Evolutionary conservation across 179 eudicot species (phyloP), one percentile per base, ranked within the genome.

Genomic region (Spinacia oleracea): DNA sequence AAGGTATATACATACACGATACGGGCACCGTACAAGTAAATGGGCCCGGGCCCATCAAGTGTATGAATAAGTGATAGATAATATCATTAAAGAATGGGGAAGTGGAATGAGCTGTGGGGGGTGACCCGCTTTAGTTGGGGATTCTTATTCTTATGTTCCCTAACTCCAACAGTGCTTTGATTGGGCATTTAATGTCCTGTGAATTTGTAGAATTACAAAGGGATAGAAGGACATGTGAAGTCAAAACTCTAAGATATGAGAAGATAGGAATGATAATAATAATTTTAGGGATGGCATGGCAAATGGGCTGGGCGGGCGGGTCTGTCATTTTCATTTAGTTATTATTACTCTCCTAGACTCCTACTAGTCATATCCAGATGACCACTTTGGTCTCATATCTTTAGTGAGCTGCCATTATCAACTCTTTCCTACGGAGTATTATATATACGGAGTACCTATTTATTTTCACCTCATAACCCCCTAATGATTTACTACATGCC

Each of bases 241-340:
- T 31, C 71, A 59, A 70, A 35, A 53, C 58, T 53, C 58, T 18
- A 53, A 53, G 58, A 53, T 53, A 20, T 21, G 20, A 40, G 59
- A 62, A 9, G 68, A 50, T n/a, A n/a, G n/a, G n/a, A n/a, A n/a
- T n/a, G n/a, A n/a, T n/a, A n/a, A n/a, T n/a, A n/a, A n/a, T n/a
- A n/a, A n/a, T n/a, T n/a, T n/a, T n/a, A n/a, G n/a, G n/a, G n/a
- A n/a, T n/a, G n/a, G n/a, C n/a, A n/a, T n/a, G n/a, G n/a, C n/a
- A n/a, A n/a, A n/a, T n/a, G n/a, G n/a, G n/a, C n/a, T n/a, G n/a
- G n/a, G n/a, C n/a, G 83, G 4, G 73, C 77, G 79, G 77, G 51
- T n/a, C 6, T 23, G 77, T 84, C 84, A 34, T 81, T 76, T 80
- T 84, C 86, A 74, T 29, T 70, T 69, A 50, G 77, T 74, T 71